phyloP scores from a whole-genome alignment of 306 rosid species.

The Cicer pinnatifidum region DNA sequence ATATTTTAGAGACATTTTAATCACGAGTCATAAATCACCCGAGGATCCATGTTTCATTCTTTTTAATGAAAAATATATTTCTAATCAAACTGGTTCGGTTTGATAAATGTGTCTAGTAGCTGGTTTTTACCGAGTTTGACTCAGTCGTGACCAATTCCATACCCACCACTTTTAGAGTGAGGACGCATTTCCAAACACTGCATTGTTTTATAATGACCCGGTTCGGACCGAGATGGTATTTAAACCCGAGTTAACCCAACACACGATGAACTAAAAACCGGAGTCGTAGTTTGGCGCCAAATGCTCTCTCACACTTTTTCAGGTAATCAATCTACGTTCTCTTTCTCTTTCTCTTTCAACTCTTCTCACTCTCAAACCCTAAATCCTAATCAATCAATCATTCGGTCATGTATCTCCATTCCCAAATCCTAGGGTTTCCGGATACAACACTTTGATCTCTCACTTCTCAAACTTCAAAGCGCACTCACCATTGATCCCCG shows the following conservation, averaged over 20 bases:
- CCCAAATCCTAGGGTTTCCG: slow-evolving; percentile 41
- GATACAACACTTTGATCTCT: neutral
- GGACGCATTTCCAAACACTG: too few species aligned
- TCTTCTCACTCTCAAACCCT: slow-evolving; percentile 48
- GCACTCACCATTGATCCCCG: neutral
- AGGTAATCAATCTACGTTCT: neutral
- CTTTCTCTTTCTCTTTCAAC: neutral
- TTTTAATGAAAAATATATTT: too few species aligned
- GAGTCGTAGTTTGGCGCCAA: slow-evolving; percentile 42
- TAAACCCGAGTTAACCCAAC: neutral
- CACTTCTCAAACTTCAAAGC: neutral
- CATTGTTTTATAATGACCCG: too few species aligned
- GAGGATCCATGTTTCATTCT: too few species aligned
- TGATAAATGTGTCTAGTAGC: too few species aligned
- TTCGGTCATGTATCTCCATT: slow-evolving; percentile 3
- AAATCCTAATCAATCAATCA: slow-evolving; percentile 51
- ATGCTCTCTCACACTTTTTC: neutral
- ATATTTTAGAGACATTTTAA: too few species aligned
- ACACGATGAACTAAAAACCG: neutral
- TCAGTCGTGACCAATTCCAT: too few species aligned
- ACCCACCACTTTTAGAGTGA: too few species aligned
- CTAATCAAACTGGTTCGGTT: too few species aligned
- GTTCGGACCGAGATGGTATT: too few species aligned
- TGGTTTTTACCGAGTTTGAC: too few species aligned
- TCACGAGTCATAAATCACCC: too few species aligned